Evolutionary conservation across 176 grass and related monocot species (phyloP).

Genomic region (Carex parvula): DNA sequence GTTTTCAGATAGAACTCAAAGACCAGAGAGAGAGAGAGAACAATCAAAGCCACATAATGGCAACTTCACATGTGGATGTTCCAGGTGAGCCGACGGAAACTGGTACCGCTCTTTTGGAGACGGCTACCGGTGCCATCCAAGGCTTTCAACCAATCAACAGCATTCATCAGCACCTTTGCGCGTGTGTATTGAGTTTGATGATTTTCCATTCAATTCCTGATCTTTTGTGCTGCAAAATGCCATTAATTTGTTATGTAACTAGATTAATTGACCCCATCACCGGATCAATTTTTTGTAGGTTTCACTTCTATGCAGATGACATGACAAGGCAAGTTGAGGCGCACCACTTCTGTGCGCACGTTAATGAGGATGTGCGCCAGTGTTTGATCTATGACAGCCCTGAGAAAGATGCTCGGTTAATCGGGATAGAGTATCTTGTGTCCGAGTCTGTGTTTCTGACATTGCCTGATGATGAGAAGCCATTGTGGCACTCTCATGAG

Average conservation of each 20-base stretch:
- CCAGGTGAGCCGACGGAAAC: conserved; percentile 64
- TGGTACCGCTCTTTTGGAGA: conserved; percentile 54
- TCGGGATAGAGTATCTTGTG: conserved; percentile 81
- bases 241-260: not conserved
- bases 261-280: not conserved
- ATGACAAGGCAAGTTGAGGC: conserved; percentile 80
- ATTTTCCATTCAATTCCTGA: not conserved
- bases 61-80: conserved; percentile 40
- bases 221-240: not conserved
- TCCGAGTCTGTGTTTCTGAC: conserved; percentile 53
- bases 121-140: conserved; percentile 66
- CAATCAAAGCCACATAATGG: conserved; percentile 21
- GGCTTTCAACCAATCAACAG: conserved; percentile 55
- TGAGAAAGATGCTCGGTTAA: conserved; percentile 45
- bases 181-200: conserved; percentile 12
- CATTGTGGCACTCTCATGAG: conserved; percentile 86
- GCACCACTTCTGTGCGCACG: conserved; percentile 79
- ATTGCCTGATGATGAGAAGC: conserved; percentile 79
- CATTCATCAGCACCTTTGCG: conserved; percentile 93
- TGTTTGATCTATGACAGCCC: conserved; percentile 75
- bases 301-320: conserved; percentile 88
- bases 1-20: not conserved
- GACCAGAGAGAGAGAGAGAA: not conserved
- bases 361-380: conserved; percentile 77
- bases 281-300: conserved; percentile 9